Conservation (phyloP, 768 basidiomycete genomes). For the Hypholoma fasciculare region DNA sequence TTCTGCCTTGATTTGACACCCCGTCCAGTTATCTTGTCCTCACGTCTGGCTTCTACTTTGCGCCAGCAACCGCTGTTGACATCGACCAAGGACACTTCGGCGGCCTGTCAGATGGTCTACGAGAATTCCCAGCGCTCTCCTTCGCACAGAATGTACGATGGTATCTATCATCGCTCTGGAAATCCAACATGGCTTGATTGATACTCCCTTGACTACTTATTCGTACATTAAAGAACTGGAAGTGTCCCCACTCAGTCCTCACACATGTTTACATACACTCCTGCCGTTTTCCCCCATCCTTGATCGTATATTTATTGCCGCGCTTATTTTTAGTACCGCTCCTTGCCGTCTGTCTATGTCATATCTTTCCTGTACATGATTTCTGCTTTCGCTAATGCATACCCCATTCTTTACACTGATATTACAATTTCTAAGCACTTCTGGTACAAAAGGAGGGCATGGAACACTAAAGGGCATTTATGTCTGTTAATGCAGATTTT, state of each 20-base stretch:
- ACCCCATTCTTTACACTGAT: not conserved
- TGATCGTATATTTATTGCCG: constrained; percentile 4
- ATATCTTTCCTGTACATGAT: not conserved
- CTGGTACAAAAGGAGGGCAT: not conserved
- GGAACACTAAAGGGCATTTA: not conserved
- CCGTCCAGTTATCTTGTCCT: constrained; percentile 84
- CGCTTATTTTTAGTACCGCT: not conserved
- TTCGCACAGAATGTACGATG: constrained; percentile 39
- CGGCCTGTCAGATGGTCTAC: constrained; percentile 11
- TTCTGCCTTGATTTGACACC: constrained; percentile 2
- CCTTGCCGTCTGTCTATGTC: not conserved
- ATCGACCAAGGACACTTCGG: constrained; percentile 34
- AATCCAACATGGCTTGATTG: constrained; percentile 9
- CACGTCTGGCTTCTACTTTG: constrained; percentile 89
- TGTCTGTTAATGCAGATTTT: constrained; percentile 52
- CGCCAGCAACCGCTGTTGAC: constrained; percentile 52
- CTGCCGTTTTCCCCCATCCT: not conserved
- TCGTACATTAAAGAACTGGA: not conserved
- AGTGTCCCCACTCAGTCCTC: not conserved
- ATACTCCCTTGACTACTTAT: not conserved
- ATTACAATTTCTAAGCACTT: not conserved
- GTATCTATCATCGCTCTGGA: constrained; percentile 32
- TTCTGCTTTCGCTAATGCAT: not conserved
- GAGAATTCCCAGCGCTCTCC: constrained; percentile 38
- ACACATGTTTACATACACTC: not conserved